Base-by-base conservation (phyloP, 305 asterid genomes). In the Fraxinus baroniana region DNA sequence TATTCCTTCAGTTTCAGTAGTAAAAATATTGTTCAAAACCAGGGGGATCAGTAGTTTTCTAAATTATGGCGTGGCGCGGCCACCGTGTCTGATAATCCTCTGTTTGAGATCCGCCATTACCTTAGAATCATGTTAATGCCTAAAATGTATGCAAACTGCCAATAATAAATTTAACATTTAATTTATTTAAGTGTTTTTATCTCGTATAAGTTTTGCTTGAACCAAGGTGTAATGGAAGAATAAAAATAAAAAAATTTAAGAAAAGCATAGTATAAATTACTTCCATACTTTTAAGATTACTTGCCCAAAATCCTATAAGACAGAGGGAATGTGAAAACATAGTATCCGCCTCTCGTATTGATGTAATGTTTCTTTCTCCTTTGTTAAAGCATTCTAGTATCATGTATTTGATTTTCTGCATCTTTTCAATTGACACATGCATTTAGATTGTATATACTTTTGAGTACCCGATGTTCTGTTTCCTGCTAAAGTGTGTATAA, bases 371-470 rank as follows among this genome's bases (percentile, higher is more conserved):
- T 49, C 60, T 49, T 1, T 49, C 7, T 13, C 2, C 18, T 49
- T 49, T 49, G 7, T 49, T 49, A 3, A 49, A 49, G 60, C 60
- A 49, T 46, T 52, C 64, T 17, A 4, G 24, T 60, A 20, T 60
- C 70, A 20, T 18, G 70, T 60, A 35, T 26, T 60, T 60, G 12
- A 60, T 60, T 52, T 52, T 52, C 62, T 52, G 62, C 62, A 52
- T 52, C 22, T 4, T 52, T 62, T 36, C 46, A 76, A 82, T 49
- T 81, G 83, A 18, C 86, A 86, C 93, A 79, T 88, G 91, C 78
- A 76, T 70, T 46, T 4, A 77, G 74, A 81, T 79, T 20, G 32
- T 84, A 79, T 44, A 44, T 66, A 55, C 64, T 83, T 80, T 57
- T 87, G 84, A 49, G 12, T 60, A 83, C 87, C 87, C 6, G 46